Evolutionary conservation across 768 basidiomycete genomes (phyloP), one percentile per base, ranked within the genome.

Genomic region (Termitomyces sp.): DNA sequence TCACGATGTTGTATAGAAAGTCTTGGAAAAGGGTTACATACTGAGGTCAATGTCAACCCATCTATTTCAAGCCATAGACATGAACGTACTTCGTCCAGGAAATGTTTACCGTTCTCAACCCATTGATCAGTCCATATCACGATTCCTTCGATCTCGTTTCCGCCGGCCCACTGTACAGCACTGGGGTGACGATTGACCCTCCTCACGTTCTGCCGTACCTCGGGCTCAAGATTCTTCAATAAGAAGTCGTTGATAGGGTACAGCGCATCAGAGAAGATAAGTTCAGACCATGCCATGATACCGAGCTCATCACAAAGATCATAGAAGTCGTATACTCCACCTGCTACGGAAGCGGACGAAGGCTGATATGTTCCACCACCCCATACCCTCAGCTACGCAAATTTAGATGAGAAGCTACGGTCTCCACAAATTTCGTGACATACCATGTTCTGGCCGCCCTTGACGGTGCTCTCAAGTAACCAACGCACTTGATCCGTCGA

Each of bases 391-490:
- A 85, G 67, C 83, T 84, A 56, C 9, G 26, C 16, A 4, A 22
- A 9, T 32, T 12, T 4, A 6, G 7, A 29, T 48, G 12, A 14
- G 22, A 9, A 12, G 16, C 29, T 22, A 36, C 12, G 10, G n/a
- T 13, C 12, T n/a, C 2, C 16, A 53, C 7, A 13, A 20, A 49
- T 50, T 4, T 4, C 24, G n/a, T 20, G 20, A 69, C 74, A 14
- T 50, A 84, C 82, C 82, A 82, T 84, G 59, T 84, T 84, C 67
- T 84, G 83, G 9, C 81, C 81, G 54, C 79, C 80, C 47, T 69
- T 66, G 2, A 81, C 75, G 2, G 79, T 81, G 58, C 81, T 83
- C 67, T 84, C 77, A 14, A 84, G 65, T 22, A 84, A 69, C 83
- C 82, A 84, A 34, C 78, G 68, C 7, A 81, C 80, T 56, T 76